Conservation (phyloP, 2,329 filamentous ascomycete genomes). For the Colletotrichum lupini region DNA sequence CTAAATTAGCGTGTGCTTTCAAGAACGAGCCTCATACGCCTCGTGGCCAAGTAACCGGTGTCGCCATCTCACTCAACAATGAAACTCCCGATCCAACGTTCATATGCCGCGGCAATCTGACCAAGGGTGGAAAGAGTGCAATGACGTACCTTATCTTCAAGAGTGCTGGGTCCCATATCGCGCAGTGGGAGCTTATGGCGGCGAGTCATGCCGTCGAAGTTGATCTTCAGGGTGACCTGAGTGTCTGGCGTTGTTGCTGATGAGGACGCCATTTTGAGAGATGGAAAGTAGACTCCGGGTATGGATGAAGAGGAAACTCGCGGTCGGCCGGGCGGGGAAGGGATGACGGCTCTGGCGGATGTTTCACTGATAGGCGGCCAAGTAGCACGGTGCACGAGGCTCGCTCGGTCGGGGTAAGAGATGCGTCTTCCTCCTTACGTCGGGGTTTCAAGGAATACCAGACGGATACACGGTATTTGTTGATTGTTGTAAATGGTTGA, state of each 20-base stretch:
- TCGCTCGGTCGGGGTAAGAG: conserved; percentile 28
- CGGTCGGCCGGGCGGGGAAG: conserved; percentile 31
- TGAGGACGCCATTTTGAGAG: conserved; percentile 24
- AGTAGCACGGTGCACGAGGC: conserved; percentile 31
- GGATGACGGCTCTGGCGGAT: conserved; percentile 31
- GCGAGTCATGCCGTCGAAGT: conserved; percentile 78
- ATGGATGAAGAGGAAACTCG: conserved; percentile 21
- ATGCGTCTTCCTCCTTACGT: background rate
- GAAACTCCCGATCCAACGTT: background rate
- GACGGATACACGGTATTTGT: conserved; percentile 54
- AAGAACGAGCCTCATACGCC: background rate
- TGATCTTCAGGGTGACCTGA: conserved; percentile 82
- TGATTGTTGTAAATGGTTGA: conserved; percentile 43
- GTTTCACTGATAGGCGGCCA: conserved; percentile 34
- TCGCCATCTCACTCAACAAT: background rate
- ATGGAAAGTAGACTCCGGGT: background rate
- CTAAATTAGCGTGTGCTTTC: background rate
- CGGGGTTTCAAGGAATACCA: background rate
- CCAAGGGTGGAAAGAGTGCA: conserved; percentile 4
- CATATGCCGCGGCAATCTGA: background rate
- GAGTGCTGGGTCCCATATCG: conserved; percentile 78
- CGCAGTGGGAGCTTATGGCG: conserved; percentile 91
- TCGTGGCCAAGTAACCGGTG: background rate
- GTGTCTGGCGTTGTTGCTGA: conserved; percentile 34
- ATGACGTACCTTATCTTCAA: conserved; percentile 85